Evolutionary conservation across 768 basidiomycete genomes (phyloP), one percentile per base, ranked within the genome.

Genomic region (Boletus rubropictus): DNA sequence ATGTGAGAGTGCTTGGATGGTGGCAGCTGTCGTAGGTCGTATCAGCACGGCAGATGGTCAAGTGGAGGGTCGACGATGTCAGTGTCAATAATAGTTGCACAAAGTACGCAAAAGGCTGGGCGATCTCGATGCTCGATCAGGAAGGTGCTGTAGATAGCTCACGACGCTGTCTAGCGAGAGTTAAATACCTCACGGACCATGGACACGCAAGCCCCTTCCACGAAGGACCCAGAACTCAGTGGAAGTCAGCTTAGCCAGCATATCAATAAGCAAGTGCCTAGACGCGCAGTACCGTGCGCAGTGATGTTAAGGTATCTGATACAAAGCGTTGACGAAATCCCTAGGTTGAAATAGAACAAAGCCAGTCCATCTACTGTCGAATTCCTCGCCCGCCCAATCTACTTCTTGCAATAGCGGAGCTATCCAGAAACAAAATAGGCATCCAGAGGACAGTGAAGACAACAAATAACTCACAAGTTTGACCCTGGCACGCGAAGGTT

Each of bases 401-500:
- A 48, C 70, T 72, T 27, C 65, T 63, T 21, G 69, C 46, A 43
- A 66, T 64, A 4, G 64, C 57, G 49, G 72, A 70, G 31, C 73
- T 71, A 42, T 21, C 33, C 25, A 22, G 28, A 39, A 39, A 36
- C 22, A 39, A 48, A 25, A 20, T 50, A 21, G 46, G 27, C 17
- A 17, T 33, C 25, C 29, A 28, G 49, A 31, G 22, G 35, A 22
- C 39, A 45, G 39, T 7, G 18, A 21, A 24, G 28, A 31, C 27
- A 40, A 39, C 12, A 20, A 22, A 22, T 4, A 12, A 78, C 88
- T 71, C 57, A 90, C 88, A 87, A 61, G 48, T 80, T 78, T 10
- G 88, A 88, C 3, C 81, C 76, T 33, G 74, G 75, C 14, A 76
- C 77, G 15, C 78, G 78, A 47, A 83, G 79, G 61, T 89, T 88